Conservation (phyloP, 257 asterid genomes). For the Petunia secreta region DNA sequence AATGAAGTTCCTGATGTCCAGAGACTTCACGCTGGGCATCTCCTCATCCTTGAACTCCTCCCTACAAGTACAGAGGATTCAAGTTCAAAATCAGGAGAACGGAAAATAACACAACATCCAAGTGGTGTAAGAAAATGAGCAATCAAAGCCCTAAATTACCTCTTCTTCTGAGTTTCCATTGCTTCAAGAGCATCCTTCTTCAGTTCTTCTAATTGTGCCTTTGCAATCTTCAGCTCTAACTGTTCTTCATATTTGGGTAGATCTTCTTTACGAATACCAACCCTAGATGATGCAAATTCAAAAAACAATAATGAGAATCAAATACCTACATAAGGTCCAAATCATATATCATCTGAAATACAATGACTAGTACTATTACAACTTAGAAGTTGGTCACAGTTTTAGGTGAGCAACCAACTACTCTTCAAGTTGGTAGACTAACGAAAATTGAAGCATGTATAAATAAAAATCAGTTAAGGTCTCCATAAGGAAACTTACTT, state of each 20-base stretch:
- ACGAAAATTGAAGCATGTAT: no score
- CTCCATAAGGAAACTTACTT: constrained; percentile 57
- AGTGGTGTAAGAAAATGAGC: background rate
- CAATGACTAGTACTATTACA: background rate
- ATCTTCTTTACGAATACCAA: constrained; percentile 76
- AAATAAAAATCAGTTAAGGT: no score
- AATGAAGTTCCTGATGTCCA: constrained; percentile 85
- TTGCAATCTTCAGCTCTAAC: constrained; percentile 82
- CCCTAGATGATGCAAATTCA: constrained; percentile 46
- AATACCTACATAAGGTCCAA: background rate
- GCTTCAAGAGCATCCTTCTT: constrained; percentile 86
- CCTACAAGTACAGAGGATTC: constrained; percentile 44
- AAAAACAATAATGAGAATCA: constrained; percentile 9
- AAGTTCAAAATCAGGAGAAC: background rate
- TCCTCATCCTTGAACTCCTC: constrained; percentile 91
- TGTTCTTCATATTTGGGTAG: constrained; percentile 87
- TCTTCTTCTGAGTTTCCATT: constrained; percentile 91
- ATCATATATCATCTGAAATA: background rate
- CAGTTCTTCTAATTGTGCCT: constrained; percentile 86
- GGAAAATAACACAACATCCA: background rate
- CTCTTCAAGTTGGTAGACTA: no score
- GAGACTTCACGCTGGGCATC: constrained; percentile 73
- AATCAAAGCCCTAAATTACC: constrained; percentile 42
- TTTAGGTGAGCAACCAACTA: background rate
- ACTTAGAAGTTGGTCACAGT: background rate